phyloP scores from a whole-genome alignment of 257 asterid genomes.

The Sherardia arvensis region DNA sequence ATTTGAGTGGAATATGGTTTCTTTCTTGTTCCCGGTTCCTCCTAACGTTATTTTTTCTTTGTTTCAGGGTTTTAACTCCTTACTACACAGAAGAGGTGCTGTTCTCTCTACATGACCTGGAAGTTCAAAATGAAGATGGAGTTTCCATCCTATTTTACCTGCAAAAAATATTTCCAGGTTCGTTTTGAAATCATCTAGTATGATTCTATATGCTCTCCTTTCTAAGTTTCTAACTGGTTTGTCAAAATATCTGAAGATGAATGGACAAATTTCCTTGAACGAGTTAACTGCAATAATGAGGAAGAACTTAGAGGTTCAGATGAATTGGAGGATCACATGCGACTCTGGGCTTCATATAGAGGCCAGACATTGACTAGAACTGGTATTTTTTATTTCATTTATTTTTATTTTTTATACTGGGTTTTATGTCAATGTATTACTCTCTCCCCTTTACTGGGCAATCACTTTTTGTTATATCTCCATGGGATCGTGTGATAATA shows the following conservation, averaged over 20 bases:
- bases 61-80: slow-evolving; percentile 96
- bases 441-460: neutral
- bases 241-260: slow-evolving; percentile 48
- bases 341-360: slow-evolving; percentile 98
- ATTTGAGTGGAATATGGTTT: neutral
- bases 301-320: slow-evolving; percentile 77
- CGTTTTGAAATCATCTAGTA: slow-evolving; percentile 20
- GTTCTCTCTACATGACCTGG: slow-evolving; percentile 85
- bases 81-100: slow-evolving; percentile 94
- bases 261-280: slow-evolving; percentile 97
- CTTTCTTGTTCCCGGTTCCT: slow-evolving; percentile 12
- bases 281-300: slow-evolving; percentile 47
- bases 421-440: neutral
- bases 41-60: slow-evolving; percentile 9
- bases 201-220: slow-evolving; percentile 11
- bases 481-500: slow-evolving; percentile 3
- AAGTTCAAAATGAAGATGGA: slow-evolving; percentile 91
- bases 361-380: slow-evolving; percentile 97
- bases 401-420: neutral
- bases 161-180: slow-evolving; percentile 97
- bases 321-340: slow-evolving; percentile 79
- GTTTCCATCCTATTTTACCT: slow-evolving; percentile 91
- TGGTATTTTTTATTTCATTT: slow-evolving; percentile 31
- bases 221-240: neutral
- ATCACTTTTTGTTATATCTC: neutral